These are phyloP conservation scores for Suhomyces anneliseae DNA, from an alignment of 1,139 yeast species.

Conservation along the genomic window DNA sequence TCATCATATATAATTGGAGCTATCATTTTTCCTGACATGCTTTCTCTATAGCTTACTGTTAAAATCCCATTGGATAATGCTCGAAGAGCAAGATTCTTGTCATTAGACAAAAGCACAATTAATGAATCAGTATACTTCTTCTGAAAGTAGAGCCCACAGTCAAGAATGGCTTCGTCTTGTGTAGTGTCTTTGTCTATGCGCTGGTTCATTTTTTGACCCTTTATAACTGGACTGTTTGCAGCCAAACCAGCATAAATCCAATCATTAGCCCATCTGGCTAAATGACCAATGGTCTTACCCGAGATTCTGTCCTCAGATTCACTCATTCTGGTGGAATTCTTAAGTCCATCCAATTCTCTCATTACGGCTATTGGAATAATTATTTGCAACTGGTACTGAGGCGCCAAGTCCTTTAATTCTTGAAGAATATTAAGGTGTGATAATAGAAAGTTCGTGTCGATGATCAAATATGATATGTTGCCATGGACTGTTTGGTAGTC, in stretches of 20 bases:
- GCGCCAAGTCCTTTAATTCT: constrained; percentile 42
- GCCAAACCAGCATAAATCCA: constrained; percentile 76
- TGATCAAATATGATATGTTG: constrained; percentile 46
- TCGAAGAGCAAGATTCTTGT: constrained; percentile 75
- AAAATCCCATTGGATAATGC: constrained; percentile 67
- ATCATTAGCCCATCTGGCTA: constrained; percentile 74
- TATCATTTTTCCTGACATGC: constrained; percentile 62
- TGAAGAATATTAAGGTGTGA: constrained; percentile 62
- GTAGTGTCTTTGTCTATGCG: constrained; percentile 37
- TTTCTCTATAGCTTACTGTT: constrained; percentile 63
- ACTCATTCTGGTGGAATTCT: constrained; percentile 34
- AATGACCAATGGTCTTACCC: constrained; percentile 45
- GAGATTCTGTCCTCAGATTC: constrained; percentile 13
- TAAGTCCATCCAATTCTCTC: constrained; percentile 78
- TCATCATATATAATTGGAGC: constrained; percentile 52
- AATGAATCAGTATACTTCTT: constrained; percentile 40
- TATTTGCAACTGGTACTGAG: constrained; percentile 46
- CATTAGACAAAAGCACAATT: constrained; percentile 73
- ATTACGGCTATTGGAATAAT: constrained; percentile 72
- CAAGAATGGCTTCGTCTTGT: constrained; percentile 83
- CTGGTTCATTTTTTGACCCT: constrained; percentile 67
- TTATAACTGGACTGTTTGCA: constrained; percentile 45
- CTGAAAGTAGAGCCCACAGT: constrained; percentile 73
- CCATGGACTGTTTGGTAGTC: constrained; percentile 16
- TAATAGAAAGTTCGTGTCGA: constrained; percentile 78